phyloP scores from a whole-genome alignment of 164 flowering plant species.

The Dillenia suffruticosa region DNA sequence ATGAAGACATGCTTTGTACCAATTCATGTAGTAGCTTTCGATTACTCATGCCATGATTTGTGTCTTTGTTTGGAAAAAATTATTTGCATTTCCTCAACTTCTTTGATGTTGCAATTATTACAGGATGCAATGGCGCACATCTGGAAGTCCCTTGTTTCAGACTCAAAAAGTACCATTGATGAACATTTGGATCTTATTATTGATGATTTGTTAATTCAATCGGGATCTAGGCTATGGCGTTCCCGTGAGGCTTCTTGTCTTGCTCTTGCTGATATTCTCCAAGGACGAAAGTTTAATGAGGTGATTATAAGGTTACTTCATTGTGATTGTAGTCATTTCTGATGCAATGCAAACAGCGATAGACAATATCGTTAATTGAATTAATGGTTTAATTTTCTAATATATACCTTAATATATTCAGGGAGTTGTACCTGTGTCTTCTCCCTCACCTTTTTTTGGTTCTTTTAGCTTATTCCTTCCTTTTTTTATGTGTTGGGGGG shows the following conservation, averaged over 20 bases:
- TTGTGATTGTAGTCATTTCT: background rate
- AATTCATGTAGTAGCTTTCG: too few relatives aligned
- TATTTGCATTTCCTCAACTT: background rate
- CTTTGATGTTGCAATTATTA: constrained; percentile 13
- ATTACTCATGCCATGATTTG: too few relatives aligned
- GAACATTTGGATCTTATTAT: constrained; percentile 74
- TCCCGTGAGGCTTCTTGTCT: constrained; percentile 95
- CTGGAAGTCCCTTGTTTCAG: constrained; percentile 92
- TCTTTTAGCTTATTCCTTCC: too few relatives aligned
- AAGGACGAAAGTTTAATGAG: constrained; percentile 91
- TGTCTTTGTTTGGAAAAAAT: background rate
- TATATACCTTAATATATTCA: too few relatives aligned
- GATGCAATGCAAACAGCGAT: too few relatives aligned
- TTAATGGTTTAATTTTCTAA: too few relatives aligned
- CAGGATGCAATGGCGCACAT: constrained; percentile 99
- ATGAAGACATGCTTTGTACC: too few relatives aligned
- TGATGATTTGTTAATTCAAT: constrained; percentile 75
- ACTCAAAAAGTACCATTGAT: constrained; percentile 86
- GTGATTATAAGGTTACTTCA: constrained; percentile 23
- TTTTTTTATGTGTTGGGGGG: too few relatives aligned
- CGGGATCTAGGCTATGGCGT: constrained; percentile 98
- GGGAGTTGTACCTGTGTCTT: too few relatives aligned
- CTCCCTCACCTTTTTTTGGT: too few relatives aligned
- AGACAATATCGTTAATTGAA: too few relatives aligned
- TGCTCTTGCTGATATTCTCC: constrained; percentile 93